phyloP scores from a whole-genome alignment of 352 stramenopile species.

The Pythium aquatile region DNA sequence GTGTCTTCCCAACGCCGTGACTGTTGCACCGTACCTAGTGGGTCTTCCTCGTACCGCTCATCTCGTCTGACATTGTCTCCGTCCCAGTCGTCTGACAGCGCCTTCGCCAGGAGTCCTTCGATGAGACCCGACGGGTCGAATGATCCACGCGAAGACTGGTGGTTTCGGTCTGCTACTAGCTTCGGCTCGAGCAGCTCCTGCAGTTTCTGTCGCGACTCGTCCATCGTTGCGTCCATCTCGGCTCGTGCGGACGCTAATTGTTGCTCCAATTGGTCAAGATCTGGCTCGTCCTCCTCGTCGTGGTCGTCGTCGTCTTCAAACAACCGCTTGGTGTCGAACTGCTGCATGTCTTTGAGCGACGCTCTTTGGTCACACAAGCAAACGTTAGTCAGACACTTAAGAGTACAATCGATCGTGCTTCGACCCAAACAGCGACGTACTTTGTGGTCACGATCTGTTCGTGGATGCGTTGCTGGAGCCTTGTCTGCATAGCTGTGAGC shows the following conservation, averaged over 20 bases:
- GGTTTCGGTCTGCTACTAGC: not conserved
- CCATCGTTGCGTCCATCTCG: conserved; percentile 32
- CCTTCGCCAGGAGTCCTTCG: conserved; percentile 13
- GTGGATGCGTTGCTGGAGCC: conserved; percentile 41
- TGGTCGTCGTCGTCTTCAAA: conserved; percentile 8
- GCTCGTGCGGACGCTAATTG: conserved; percentile 17
- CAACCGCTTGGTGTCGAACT: conserved; percentile 8
- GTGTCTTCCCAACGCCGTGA: not conserved
- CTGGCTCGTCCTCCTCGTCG: conserved; percentile 26
- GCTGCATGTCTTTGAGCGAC: conserved; percentile 40
- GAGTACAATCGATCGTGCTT: no score
- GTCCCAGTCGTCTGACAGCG: conserved; percentile 3
- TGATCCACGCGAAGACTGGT: not conserved
- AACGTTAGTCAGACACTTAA: not conserved
- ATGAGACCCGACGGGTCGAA: conserved; percentile 14
- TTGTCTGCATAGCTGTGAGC: conserved; percentile 38
- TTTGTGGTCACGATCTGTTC: conserved; percentile 48
- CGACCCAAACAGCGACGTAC: conserved; percentile 23
- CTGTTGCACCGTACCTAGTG: not conserved
- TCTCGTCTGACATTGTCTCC: not conserved
- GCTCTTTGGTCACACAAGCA: conserved; percentile 8
- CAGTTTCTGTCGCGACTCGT: conserved; percentile 24
- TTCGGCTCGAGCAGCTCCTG: conserved; percentile 7
- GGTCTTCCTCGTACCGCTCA: not conserved
- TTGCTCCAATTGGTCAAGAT: conserved; percentile 25